Evolutionary conservation across 768 basidiomycete genomes (phyloP).

Genomic region (Pulveroboletus sp.): DNA sequence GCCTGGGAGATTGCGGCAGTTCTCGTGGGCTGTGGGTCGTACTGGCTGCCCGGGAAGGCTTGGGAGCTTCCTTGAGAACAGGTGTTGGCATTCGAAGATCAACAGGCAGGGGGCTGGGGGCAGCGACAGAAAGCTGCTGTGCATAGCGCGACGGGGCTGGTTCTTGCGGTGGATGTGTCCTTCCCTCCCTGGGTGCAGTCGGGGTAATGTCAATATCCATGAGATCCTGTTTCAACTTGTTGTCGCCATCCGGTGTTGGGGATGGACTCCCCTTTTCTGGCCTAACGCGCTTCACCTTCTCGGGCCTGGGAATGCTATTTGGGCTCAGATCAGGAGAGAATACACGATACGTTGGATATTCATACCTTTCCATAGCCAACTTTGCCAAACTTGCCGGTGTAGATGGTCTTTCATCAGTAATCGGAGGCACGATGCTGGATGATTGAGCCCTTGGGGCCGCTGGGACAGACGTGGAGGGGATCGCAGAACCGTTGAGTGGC

Average conservation of each 20-base stretch:
- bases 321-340: background rate
- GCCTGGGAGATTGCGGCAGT: slow-evolving; percentile 38
- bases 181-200: slow-evolving; percentile 27
- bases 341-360: background rate
- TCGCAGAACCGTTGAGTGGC: slow-evolving; percentile 41
- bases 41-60: slow-evolving; percentile 14
- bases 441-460: slow-evolving; percentile 58
- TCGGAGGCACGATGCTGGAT: slow-evolving; percentile 27
- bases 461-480: slow-evolving; percentile 25
- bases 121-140: slow-evolving; percentile 12
- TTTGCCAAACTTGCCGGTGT: slow-evolving; percentile 43
- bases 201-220: slow-evolving; percentile 36
- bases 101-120: slow-evolving; percentile 14
- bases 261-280: slow-evolving; percentile 37
- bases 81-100: slow-evolving; percentile 17
- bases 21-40: slow-evolving; percentile 30
- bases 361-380: slow-evolving; percentile 65
- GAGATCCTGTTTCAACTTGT: slow-evolving; percentile 24
- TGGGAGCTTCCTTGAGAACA: slow-evolving; percentile 18
- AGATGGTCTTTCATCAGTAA: slow-evolving; percentile 29
- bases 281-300: slow-evolving; percentile 65
- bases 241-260: slow-evolving; percentile 32
- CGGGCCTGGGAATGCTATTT: slow-evolving; percentile 70
- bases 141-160: slow-evolving; percentile 17
- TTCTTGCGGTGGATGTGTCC: slow-evolving; percentile 21